These are phyloP conservation scores for Trichosporon sp. DNA, from an alignment of 1,284 basidiomycete genomes.

Conservation along the genomic window DNA sequence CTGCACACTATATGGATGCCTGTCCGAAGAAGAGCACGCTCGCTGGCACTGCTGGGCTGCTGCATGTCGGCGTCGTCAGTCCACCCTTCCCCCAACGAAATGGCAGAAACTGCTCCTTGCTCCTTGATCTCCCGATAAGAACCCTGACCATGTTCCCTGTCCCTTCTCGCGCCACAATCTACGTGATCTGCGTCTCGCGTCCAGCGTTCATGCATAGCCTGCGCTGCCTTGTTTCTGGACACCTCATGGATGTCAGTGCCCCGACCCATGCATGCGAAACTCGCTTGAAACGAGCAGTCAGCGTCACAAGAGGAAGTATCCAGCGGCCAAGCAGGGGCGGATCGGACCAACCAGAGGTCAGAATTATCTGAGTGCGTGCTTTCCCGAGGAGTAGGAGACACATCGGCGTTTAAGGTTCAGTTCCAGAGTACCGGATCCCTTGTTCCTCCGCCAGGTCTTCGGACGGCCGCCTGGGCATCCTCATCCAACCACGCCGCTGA, in stretches of 20 bases:
- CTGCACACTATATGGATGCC: too few relatives aligned
- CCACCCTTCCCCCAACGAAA: not conserved
- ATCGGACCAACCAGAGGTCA: not conserved
- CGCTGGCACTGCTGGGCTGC: too few relatives aligned
- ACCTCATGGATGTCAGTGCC: not conserved
- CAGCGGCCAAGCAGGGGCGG: not conserved
- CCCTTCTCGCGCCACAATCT: not conserved
- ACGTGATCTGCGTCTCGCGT: not conserved
- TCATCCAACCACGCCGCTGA: too few relatives aligned
- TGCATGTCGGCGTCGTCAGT: not conserved
- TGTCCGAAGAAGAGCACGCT: too few relatives aligned
- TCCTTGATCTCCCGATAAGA: not conserved
- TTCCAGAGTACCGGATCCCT: not conserved
- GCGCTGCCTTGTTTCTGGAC: not conserved
- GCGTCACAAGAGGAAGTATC: not conserved
- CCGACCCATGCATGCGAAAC: not conserved
- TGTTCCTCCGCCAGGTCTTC: not conserved
- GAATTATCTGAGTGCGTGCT: not conserved
- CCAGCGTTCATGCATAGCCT: not conserved
- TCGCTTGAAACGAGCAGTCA: not conserved
- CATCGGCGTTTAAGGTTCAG: slow-evolving; percentile 2
- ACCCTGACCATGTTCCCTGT: not conserved
- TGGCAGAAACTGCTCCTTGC: not conserved
- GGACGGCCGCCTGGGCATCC: not conserved
- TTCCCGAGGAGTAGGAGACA: not conserved